Evolutionary conservation across 108 stramenopile genomes (phyloP), one percentile per base, ranked within the genome.

Genomic region (Cyclotella choctawhatcheeana): DNA sequence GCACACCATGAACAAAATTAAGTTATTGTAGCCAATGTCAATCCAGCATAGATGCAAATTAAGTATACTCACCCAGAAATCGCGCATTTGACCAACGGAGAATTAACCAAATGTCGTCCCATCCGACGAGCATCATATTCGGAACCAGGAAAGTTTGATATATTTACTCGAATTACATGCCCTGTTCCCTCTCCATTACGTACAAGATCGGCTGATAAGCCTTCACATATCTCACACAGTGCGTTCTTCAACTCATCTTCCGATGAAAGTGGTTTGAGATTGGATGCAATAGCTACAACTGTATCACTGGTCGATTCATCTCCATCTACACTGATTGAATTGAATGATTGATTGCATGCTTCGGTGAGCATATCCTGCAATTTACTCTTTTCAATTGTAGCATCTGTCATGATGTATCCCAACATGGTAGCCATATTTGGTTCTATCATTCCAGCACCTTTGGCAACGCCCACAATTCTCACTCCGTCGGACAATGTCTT

Each of bases 371-470:
- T 83, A 7, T 71, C 60, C 65, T 93, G 92, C 32, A 99, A 84
- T 31, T 75, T 79, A 2, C 73, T 83, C 58, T 87, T 86, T 17
- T 78, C 71, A 61, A 94, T 73, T 30, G 81, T 84, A 26, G 91
- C 92, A 77, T 99, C 98, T 2, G 98, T 98, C 82, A 98, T 71
- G 32, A 99, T 79, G 72, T 97, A 99, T 10, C 86, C 86, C 35
- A 99, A 84, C 97, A 98, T 98, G 33, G 97, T 98, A 2, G 95
- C 97, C 94, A 97, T 96, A 74, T 97, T 97, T 16, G 98, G 97
- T 74, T 98, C 97, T 64, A 98, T 97, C 99, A 99, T 99, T 22
- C 99, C 99, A 10, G 99, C 99, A 16, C 99, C 99, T 79, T 99
- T 99, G 43, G 91, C 93, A 56, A 94, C 86, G 33, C 89, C 93